Base-by-base conservation (phyloP, 1,284 basidiomycete species). In the Stereum hirsutum region DNA sequence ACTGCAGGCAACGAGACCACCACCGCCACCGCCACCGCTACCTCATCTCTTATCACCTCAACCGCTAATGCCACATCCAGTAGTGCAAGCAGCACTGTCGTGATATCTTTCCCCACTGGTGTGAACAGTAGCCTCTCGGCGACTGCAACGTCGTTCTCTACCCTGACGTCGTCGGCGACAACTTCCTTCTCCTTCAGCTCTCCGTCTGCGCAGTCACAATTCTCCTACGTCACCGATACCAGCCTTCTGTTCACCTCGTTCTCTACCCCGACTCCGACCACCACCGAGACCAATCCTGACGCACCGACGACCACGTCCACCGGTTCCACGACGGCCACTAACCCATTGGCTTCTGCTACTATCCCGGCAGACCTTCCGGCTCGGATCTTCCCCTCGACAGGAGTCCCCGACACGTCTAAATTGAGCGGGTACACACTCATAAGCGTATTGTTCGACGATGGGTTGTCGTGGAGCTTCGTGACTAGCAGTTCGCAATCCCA, bases 391-490 rank as follows among this genome's bases (percentile, higher is more conserved):
- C 77, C 83, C n/a, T 46, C 58, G 1, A 41, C 37, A 12, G 44
- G 54, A n/a, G 40, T 53, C 21, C 48, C 49, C 35, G 47, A 46
- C 12, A 55, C 68, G 48, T 53, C 73, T 17, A 41, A 17, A 2
- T n/a, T n/a, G n/a, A n/a, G n/a, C n/a, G 69, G 61, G 0, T 71
- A 64, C 46, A 65, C 65, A 6, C 38, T 75, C 41, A 72, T 86
- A 54, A 75, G 66, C 41, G 52, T 88, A 25, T 52, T 84, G 52
- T 84, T 84, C 59, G 69, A 74, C 40, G 32, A 42, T 0, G 63
- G 59, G 10, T 61, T 89, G 43, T 71, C 70, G 46, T 89, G 85
- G 85, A 32, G 54, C 0, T 85, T 78, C 49, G 81, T 88, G 2
- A 69, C 70, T n/a, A 45, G 41, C 5, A 70, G 63, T 48, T 35